Base-by-base conservation (phyloP, 1,139 yeast species). In the Saccharomyces pastorianus region DNA sequence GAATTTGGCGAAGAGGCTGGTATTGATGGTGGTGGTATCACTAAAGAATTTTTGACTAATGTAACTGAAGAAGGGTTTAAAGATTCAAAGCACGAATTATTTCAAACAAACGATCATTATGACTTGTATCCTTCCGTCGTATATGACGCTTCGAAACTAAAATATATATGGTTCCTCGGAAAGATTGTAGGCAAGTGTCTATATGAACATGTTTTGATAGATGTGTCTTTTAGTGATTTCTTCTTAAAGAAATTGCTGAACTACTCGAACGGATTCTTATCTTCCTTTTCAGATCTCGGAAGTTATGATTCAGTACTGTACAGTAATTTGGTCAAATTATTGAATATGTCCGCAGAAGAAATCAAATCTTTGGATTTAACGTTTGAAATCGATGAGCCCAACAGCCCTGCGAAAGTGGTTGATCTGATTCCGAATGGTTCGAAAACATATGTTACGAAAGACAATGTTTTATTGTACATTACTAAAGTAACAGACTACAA, bases 11-110 rank as follows among this genome's bases (percentile, higher is more conserved):
- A 79, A 27, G 79, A 75, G 47, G 93, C 87, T 0, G 99, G 99
- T 0, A 85, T 93, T 53, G 99, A 93, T 69, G 99, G 99, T 5
- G 99, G 99, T 11, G 99, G 99, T 1, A 75, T 93, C 25, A 91
- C 98, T 0, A 91, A 93, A 67, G 99, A 93, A 64, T 84, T 93
- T 60, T 72, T 93, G 54, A 89, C 93, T 1, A 76, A 85, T 51
- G 84, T 89, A 0, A 81, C 85, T 1, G 74, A 74, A 8, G 89
- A 86, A 60, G 95, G 88, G 0, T 87, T 91, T 61, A 69, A 73
- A 25, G 79, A 55, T 52, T 69, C 54, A 50, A 73, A 66, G 53
- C 67, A 65, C 25, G 76, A 74, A 17, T 70, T 82, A 38, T 82
- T 85, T 59, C 80, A 77, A 49, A 79, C 83, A 5, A 82, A 79